Conservation (phyloP, 140 eudicot genomes). For the Anethum foeniculum region DNA sequence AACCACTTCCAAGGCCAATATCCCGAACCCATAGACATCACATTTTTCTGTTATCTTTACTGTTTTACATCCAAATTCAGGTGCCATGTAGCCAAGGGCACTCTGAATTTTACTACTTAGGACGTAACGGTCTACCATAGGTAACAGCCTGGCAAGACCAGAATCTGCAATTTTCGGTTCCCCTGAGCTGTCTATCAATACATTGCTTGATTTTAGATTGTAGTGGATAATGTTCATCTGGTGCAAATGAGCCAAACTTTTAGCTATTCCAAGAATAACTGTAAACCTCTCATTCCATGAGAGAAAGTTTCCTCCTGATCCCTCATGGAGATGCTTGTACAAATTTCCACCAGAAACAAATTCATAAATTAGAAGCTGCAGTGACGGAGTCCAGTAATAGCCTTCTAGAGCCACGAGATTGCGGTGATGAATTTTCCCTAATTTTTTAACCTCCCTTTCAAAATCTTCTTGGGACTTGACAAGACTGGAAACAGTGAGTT, state of each 20-base stretch:
- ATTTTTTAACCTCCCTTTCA: slow-evolving; percentile 1
- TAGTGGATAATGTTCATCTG: slow-evolving; percentile 61
- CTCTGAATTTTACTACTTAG: slow-evolving; percentile 90
- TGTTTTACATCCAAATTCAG: slow-evolving; percentile 80
- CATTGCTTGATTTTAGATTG: slow-evolving; percentile 69
- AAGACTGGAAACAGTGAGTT: slow-evolving; percentile 17
- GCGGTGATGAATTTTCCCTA: neutral
- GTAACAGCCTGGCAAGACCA: slow-evolving; percentile 66
- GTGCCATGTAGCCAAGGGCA: slow-evolving; percentile 95
- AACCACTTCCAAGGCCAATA: slow-evolving; percentile 60
- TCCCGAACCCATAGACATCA: slow-evolving; percentile 46
- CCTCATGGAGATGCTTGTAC: slow-evolving; percentile 11
- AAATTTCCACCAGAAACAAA: slow-evolving; percentile 5
- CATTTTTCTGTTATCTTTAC: slow-evolving; percentile 68
- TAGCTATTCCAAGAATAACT: slow-evolving; percentile 65
- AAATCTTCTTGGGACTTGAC: slow-evolving; percentile 53
- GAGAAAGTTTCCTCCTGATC: slow-evolving; percentile 31
- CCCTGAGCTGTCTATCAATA: slow-evolving; percentile 55
- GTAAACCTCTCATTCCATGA: slow-evolving; percentile 78
- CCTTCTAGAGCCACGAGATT: neutral
- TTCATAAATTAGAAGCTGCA: neutral
- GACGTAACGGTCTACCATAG: slow-evolving; percentile 63
- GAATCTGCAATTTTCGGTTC: slow-evolving; percentile 86
- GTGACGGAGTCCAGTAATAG: slow-evolving; percentile 1
- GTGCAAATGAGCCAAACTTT: slow-evolving; percentile 77